Evolutionary conservation across 2,329 filamentous ascomycete genomes (phyloP).

Genomic region (Colletotrichum scovillei): DNA sequence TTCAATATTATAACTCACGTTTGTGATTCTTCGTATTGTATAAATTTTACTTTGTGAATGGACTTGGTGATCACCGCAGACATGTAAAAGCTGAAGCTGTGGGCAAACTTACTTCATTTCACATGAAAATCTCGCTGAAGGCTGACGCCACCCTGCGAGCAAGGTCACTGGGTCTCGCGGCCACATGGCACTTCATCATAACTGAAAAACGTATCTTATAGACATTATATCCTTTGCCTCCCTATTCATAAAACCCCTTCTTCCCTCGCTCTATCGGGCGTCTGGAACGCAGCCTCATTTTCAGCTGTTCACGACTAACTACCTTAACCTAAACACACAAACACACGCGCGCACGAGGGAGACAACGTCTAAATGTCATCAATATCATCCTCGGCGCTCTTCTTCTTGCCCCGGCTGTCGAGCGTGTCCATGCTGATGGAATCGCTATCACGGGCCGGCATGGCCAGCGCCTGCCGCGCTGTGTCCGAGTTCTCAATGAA

Average conservation of each 20-base stretch:
- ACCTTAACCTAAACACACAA: not conserved
- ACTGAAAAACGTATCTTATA: slow-evolving; percentile 22
- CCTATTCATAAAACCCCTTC: slow-evolving; percentile 15
- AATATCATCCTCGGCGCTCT: slow-evolving; percentile 57
- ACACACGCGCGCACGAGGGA: not conserved
- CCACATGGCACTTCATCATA: not conserved
- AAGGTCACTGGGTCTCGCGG: not conserved
- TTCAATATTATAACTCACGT: too few relatives aligned
- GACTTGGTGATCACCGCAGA: too few relatives aligned
- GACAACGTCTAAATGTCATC: slow-evolving; percentile 64
- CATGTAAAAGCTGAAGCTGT: too few relatives aligned
- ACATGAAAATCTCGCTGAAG: too few relatives aligned
- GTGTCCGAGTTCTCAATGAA: slow-evolving; percentile 91
- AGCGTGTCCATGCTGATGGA: slow-evolving; percentile 69
- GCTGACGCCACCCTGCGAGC: too few relatives aligned
- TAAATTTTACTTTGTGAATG: too few relatives aligned
- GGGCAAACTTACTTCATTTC: too few relatives aligned
- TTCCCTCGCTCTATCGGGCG: slow-evolving; percentile 12
- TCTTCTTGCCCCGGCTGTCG: slow-evolving; percentile 69
- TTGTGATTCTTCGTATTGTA: too few relatives aligned
- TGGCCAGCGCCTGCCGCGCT: slow-evolving; percentile 83
- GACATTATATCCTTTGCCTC: slow-evolving; percentile 35
- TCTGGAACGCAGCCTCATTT: slow-evolving; percentile 21
- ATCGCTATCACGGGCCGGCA: slow-evolving; percentile 66
- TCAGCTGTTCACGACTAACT: not conserved